These are phyloP conservation scores for Plantago ovata DNA, from an alignment of 257 asterid genomes.

Conservation along the genomic window DNA sequence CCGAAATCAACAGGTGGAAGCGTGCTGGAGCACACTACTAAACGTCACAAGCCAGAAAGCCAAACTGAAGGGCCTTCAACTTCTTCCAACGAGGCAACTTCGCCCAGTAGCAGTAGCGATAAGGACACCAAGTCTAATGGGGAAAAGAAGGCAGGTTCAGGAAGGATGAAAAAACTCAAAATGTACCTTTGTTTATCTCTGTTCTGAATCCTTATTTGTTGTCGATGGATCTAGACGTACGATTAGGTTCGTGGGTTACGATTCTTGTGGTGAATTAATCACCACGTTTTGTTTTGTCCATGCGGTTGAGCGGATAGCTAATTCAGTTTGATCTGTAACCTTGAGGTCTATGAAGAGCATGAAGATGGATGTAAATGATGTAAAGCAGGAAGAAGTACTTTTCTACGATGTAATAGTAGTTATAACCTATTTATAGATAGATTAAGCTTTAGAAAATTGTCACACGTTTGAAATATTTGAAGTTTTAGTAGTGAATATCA, in stretches of 20 bases:
- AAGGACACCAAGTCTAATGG: conserved; percentile 8
- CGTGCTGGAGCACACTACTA: conserved; percentile 18
- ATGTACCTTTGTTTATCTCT: conserved; percentile 47
- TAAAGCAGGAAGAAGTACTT: not conserved
- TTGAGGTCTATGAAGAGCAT: conserved; percentile 9
- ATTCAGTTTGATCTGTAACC: not conserved
- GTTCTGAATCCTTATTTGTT: conserved; percentile 24
- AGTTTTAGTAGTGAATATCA: no score
- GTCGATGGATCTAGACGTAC: not conserved
- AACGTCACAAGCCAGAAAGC: conserved; percentile 32
- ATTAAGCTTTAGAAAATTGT: no score
- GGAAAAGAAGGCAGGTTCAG: conserved; percentile 31
- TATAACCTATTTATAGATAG: no score
- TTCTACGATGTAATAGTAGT: no score
- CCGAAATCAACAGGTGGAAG: conserved; percentile 5
- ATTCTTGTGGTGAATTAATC: conserved; percentile 2
- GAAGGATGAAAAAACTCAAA: conserved; percentile 39
- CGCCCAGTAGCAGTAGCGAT: conserved; percentile 20
- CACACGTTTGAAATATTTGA: no score
- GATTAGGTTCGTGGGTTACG: not conserved
- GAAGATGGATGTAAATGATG: not conserved
- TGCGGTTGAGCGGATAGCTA: not conserved
- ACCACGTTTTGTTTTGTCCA: not conserved
- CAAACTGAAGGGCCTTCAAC: conserved; percentile 31
- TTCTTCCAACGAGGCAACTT: conserved; percentile 5